These are phyloP conservation scores for Peronospora farinosa DNA, from an alignment of 352 stramenopile species.

Conservation along the genomic window DNA sequence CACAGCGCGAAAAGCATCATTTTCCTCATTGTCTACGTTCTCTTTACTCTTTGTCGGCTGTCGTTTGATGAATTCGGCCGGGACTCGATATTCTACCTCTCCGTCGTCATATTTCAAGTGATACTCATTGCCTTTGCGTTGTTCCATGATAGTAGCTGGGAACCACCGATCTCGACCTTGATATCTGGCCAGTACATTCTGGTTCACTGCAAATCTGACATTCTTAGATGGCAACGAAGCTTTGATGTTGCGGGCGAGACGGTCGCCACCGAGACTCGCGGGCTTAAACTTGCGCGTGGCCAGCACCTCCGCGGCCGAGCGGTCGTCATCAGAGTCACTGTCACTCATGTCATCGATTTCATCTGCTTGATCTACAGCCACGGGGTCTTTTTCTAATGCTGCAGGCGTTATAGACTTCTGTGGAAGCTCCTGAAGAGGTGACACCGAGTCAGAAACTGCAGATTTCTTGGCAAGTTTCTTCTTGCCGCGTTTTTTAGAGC, in stretches of 20 bases:
- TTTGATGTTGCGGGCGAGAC: conserved; percentile 20
- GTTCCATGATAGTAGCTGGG: conserved; percentile 55
- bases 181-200: conserved; percentile 61
- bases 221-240: conserved; percentile 17
- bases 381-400: conserved; percentile 2
- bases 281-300: conserved; percentile 56
- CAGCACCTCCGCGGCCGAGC: conserved; percentile 55
- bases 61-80: conserved; percentile 41
- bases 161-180: conserved; percentile 55
- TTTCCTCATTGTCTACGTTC: conserved; percentile 5
- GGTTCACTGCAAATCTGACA: conserved; percentile 29
- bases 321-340: conserved; percentile 52
- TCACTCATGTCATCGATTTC: conserved; percentile 29
- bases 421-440: conserved; percentile 5
- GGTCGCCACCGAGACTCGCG: conserved; percentile 38
- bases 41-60: conserved; percentile 13
- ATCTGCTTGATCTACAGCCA: conserved; percentile 2
- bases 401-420: not conserved
- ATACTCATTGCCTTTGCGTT: conserved; percentile 67
- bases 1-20: conserved; percentile 1
- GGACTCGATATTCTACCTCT: conserved; percentile 64
- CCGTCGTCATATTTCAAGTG: conserved; percentile 76
- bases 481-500: conserved; percentile 39
- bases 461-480: conserved; percentile 42
- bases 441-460: conserved; percentile 7